These are phyloP conservation scores for Oryza glumipatula DNA, from an alignment of 176 grass and related monocot genomes.

Conservation along the genomic window DNA sequence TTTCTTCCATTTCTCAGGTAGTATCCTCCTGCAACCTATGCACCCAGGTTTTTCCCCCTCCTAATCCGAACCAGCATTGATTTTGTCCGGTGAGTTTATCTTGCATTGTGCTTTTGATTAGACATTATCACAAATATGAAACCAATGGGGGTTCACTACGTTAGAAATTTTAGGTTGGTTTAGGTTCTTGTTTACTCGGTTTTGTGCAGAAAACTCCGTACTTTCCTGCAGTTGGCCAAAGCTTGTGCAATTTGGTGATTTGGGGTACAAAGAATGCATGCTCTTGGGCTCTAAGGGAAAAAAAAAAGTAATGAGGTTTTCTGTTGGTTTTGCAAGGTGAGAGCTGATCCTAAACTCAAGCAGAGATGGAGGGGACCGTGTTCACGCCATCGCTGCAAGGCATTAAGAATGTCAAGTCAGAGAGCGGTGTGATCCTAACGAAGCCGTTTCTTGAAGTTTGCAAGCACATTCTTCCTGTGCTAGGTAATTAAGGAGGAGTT, in stretches of 20 bases:
- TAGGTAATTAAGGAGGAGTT: conserved; percentile 51
- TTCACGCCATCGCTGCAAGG: conserved; percentile 75
- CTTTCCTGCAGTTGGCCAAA: not conserved
- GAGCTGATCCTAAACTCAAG: not conserved
- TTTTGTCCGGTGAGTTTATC: conserved; percentile 3
- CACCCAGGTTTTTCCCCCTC: not conserved
- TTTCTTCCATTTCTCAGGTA: conserved; percentile 7
- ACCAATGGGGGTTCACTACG: not conserved
- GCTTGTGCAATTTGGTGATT: too few species aligned
- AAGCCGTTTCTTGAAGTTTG: conserved; percentile 86
- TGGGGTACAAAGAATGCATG: not conserved
- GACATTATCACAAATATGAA: not conserved
- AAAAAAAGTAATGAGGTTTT: not conserved
- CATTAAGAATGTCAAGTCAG: conserved; percentile 73
- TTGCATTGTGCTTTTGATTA: not conserved
- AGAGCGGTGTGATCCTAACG: conserved; percentile 65
- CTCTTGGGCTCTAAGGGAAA: not conserved
- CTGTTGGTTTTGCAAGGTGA: not conserved
- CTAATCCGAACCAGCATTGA: not conserved
- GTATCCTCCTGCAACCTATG: not conserved
- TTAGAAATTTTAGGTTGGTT: not conserved
- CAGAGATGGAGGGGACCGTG: conserved; percentile 69
- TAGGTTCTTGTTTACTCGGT: conserved; percentile 2
- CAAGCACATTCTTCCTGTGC: conserved; percentile 83
- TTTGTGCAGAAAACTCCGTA: not conserved